Percentiles rank a stretch among this genome's conserved stretches.
phyloP scores from a whole-genome alignment of 148 eudicot genomes.

The Rhododendron kiyosumense region DNA sequence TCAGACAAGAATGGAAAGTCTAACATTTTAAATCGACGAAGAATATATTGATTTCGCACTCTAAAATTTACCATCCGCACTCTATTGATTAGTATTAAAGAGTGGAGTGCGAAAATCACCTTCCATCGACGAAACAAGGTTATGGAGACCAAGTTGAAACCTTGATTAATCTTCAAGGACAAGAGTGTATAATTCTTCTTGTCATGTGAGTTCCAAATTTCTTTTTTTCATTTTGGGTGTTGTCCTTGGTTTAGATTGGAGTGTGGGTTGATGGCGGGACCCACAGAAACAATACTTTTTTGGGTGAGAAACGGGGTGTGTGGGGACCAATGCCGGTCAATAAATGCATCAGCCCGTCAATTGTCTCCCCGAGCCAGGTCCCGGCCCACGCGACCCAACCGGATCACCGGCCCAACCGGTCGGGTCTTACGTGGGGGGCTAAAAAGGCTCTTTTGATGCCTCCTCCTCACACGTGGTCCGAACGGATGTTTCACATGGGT shows the following conservation, averaged over 20 bases:
- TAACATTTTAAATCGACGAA: not conserved
- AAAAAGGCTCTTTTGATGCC: constrained; percentile 1
- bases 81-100: not conserved
- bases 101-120: not conserved
- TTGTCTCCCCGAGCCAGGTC: not conserved
- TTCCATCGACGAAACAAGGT: not conserved
- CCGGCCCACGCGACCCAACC: not conserved
- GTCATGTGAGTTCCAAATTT: not conserved
- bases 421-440: not conserved
- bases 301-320: not conserved
- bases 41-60: not conserved
- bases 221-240: not conserved
- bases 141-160: not conserved
- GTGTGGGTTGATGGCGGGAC: constrained; percentile 15
- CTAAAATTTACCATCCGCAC: not conserved
- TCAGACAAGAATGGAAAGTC: not conserved
- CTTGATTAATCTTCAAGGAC: not conserved
- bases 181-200: not conserved
- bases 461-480: not conserved
- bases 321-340: constrained; percentile 33
- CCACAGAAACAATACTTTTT: not conserved
- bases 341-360: constrained; percentile 33
- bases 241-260: not conserved
- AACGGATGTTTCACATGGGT: not conserved
- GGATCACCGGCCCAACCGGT: constrained; percentile 8